Evolutionary conservation across 331 rosid genomes (phyloP), one percentile per base, ranked within the genome.

Genomic region (Cydonia oblonga): DNA sequence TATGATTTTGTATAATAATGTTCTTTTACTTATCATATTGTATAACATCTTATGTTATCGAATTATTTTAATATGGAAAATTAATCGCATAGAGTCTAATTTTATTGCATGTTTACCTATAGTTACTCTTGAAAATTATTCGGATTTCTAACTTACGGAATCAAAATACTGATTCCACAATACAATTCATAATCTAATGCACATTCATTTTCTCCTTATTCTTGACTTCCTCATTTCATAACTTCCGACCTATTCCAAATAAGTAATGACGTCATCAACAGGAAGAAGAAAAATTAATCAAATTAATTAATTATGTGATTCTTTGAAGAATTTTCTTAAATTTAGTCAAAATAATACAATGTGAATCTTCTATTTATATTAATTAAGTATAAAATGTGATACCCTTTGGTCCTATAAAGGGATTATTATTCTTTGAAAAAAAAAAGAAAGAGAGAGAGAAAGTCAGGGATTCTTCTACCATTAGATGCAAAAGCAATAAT

Each of bases 401-500:
- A 28, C 29, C 40, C 22, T 7, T 53, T 53, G 23, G 10, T 22
- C 7, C 23, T 54, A 33, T 14, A 70, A 70, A 70, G 30, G 46
- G 46, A 29, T 63, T 63, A 29, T 32, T 32, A 13, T 63, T 32
- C 26, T 63, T 61, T 28, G 13, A 3, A 28, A 28, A 25, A 15
- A 0, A 6, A 9, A 24, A 58, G 5, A 8, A 23, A 57, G 22
- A 9, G 13, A 58, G 5, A 8, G 11, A 57, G 22, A 15, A 18
- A 57, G 35, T 6, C 10, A 4, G 22, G 30, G 78, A 81, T 72
- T 76, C 81, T 76, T 61, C 28, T 18, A 53, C 67, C 70, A 72
- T 52, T 72, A 59, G 15, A 53, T 35, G 29, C 2, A 35, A 20
- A 26, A 57, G 8, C 44, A 46, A 58, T 19, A 4, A 72, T 35